phyloP scores from a whole-genome alignment of 2,329 filamentous ascomycete species.

The Fusarium zealandicum region DNA sequence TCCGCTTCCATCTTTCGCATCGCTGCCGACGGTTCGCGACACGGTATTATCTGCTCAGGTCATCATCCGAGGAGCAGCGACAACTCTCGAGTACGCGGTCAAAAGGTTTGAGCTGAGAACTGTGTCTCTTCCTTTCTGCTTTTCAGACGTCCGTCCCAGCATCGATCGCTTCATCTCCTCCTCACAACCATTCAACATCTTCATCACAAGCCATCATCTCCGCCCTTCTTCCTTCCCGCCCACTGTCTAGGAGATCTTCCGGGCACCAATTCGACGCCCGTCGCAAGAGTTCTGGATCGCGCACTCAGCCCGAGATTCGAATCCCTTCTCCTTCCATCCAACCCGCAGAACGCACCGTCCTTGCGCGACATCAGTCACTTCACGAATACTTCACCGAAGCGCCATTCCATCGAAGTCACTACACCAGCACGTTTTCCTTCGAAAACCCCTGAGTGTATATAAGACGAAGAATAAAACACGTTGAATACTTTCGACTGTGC shows the following conservation, averaged over 20 bases:
- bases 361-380: conserved; percentile 49
- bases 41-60: conserved; percentile 21
- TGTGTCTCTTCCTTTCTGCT: conserved; percentile 50
- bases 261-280: conserved; percentile 37
- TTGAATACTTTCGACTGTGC: conserved; percentile 42
- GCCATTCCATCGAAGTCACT: conserved; percentile 58
- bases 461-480: conserved; percentile 53
- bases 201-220: conserved; percentile 45
- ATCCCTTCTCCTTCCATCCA: conserved; percentile 43
- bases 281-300: conserved; percentile 45
- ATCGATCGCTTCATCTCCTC: conserved; percentile 50
- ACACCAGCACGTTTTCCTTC: conserved; percentile 94
- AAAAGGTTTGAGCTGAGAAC: conserved; percentile 51
- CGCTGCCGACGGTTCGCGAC: conserved; percentile 29
- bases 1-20: conserved; percentile 19
- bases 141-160: conserved; percentile 47
- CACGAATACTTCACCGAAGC: conserved; percentile 53
- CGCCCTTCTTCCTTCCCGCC: conserved; percentile 44
- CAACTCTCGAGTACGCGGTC: conserved; percentile 32
- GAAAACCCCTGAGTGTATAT: conserved; percentile 87
- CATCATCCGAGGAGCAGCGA: conserved; percentile 35
- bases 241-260: conserved; percentile 42
- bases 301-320: conserved; percentile 42
- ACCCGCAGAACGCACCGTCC: conserved; percentile 46
- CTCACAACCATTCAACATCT: conserved; percentile 43